Conservation (phyloP, 139 green algal genomes). For the Closterium sp. region DNA sequence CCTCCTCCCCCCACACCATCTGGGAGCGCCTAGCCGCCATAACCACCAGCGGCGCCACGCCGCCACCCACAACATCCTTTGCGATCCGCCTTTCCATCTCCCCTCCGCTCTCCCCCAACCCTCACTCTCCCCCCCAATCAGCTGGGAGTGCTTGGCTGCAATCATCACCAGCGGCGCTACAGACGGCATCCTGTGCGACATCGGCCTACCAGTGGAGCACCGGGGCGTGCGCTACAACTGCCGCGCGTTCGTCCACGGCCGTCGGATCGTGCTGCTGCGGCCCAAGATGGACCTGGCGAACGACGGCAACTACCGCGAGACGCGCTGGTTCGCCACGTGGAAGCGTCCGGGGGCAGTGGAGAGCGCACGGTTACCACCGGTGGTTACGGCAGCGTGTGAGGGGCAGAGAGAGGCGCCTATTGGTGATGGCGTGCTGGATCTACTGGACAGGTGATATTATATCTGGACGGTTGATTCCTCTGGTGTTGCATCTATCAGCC, state of each 20-base stretch:
- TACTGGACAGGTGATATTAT: slow-evolving; percentile 59
- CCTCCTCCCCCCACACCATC: not conserved
- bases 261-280: slow-evolving; percentile 82
- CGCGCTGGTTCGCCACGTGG: slow-evolving; percentile 67
- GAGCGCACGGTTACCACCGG: slow-evolving; percentile 66
- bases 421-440: slow-evolving; percentile 74
- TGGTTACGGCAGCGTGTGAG: slow-evolving; percentile 55
- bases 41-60: slow-evolving; percentile 65
- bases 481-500: not conserved
- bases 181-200: slow-evolving; percentile 79
- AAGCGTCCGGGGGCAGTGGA: slow-evolving; percentile 58
- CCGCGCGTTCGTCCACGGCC: slow-evolving; percentile 78
- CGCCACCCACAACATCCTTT: slow-evolving; percentile 80
- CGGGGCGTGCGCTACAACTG: slow-evolving; percentile 89
- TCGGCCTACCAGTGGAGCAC: slow-evolving; percentile 92
- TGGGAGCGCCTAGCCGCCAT: slow-evolving; percentile 41
- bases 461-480: not conserved
- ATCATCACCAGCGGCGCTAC: slow-evolving; percentile 68
- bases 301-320: slow-evolving; percentile 93
- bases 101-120: not conserved
- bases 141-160: slow-evolving; percentile 77
- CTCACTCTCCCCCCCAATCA: slow-evolving; percentile 14
- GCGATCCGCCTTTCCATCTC: slow-evolving; percentile 83
- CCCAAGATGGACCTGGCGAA: slow-evolving; percentile 92
- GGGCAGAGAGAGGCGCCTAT: slow-evolving; percentile 75